A percentile compares a stretch with the other conserved stretches of the same genome.
These are phyloP conservation scores for Mortierella sp. DNA, from an alignment of 371 early-diverging fungal species.

Conservation along the genomic window DNA sequence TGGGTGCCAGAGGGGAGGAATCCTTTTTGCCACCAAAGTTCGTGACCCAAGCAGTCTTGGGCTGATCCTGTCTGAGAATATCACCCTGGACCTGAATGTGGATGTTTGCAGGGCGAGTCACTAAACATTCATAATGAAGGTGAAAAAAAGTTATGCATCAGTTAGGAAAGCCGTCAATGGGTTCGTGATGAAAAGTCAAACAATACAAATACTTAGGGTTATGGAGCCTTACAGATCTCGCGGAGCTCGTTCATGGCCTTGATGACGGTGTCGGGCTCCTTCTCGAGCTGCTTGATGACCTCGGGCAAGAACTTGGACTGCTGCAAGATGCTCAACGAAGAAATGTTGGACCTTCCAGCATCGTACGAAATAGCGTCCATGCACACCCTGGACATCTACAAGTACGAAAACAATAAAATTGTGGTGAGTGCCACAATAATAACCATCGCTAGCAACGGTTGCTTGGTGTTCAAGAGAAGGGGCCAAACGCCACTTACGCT, in stretches of 20 bases:
- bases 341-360: constrained; percentile 65
- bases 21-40: constrained; percentile 47
- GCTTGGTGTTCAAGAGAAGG: background rate
- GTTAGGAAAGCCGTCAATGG: background rate
- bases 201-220: background rate
- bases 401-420: background rate
- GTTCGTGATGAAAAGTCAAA: background rate
- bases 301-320: constrained; percentile 70
- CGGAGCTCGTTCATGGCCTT: constrained; percentile 68
- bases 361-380: constrained; percentile 66
- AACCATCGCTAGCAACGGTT: background rate
- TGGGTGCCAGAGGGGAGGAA: constrained; percentile 50
- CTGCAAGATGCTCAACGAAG: constrained; percentile 64
- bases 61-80: constrained; percentile 64
- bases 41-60: constrained; percentile 64
- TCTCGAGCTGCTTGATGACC: constrained; percentile 65
- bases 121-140: constrained; percentile 32
- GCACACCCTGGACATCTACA: constrained; percentile 68
- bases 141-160: background rate
- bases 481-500: constrained; percentile 56
- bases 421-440: background rate
- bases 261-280: constrained; percentile 63
- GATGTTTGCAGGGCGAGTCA: constrained; percentile 69
- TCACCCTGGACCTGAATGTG: constrained; percentile 75
- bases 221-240: constrained; percentile 62